phyloP scores from a whole-genome alignment of 495 filamentous ascomycete genomes.

The Aspergillus bertholletiae region DNA sequence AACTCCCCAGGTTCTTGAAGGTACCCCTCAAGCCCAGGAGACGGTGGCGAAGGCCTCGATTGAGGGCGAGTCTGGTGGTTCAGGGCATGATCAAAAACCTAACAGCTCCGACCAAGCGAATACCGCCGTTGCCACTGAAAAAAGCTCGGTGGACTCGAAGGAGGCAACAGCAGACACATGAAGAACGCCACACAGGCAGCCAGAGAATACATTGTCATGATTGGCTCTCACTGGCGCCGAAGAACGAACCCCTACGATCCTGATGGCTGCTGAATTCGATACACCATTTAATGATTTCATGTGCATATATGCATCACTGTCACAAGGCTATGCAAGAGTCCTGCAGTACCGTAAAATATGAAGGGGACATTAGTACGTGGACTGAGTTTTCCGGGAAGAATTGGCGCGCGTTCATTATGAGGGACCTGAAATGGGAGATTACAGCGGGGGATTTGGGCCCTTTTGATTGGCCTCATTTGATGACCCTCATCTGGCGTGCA shows the following conservation, averaged over 20 bases:
- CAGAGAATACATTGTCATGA: not conserved
- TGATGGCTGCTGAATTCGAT: not conserved
- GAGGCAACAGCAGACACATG: constrained; percentile 14
- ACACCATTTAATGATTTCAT: not conserved
- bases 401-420: not conserved
- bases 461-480: constrained; percentile 9
- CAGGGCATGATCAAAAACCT: constrained; percentile 9
- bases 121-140: constrained; percentile 8
- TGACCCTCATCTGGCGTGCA: not conserved
- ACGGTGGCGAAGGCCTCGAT: constrained; percentile 13
- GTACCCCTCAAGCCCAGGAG: constrained; percentile 26
- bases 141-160: constrained; percentile 15
- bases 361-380: not conserved
- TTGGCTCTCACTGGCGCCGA: constrained; percentile 8
- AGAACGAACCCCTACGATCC: not conserved
- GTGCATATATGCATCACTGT: constrained; percentile 19
- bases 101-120: constrained; percentile 17
- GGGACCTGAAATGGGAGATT: constrained; percentile 7
- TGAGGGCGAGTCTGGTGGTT: constrained; percentile 9
- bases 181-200: constrained; percentile 9
- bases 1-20: constrained; percentile 25
- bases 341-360: constrained; percentile 1
- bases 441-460: constrained; percentile 4
- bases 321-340: constrained; percentile 11
- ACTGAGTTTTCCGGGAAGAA: not conserved